Base-by-base conservation (phyloP, 345 rosid species). In the Citrus cavaleriei region DNA sequence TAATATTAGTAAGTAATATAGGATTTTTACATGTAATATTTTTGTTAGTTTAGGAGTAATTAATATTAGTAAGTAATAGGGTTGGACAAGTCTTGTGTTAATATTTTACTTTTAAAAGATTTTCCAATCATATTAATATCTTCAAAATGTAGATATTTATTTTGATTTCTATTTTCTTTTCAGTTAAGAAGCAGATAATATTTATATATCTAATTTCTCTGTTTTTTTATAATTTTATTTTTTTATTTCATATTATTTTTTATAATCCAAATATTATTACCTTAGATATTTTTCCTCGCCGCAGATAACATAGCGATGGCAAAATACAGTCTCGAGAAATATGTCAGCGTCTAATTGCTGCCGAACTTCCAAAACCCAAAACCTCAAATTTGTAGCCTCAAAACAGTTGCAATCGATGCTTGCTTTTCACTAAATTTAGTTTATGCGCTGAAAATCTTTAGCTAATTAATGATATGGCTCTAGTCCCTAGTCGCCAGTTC, bases 401-500 rank as follows among this genome's bases (percentile, higher is more conserved):
- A 61, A 61, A 18, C 34, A 10, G 34, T 61, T 13, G 65, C 55
- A 61, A 74, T 25, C 37, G 57, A 60, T 73, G 68, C 9, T 38
- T 25, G 5, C 25, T 7, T 61, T 30, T 73, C 28, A 6, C 12
- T 38, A 38, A 32, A 70, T 28, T 70, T 46, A 46, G 13, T 3
- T 12, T 46, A 46, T 21, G 69, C 13, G n/a, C 25, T 60, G 8
- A 34, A 60, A 34, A n/a, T 51, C 4, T 28, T 30, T 75, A 12
- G 51, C 49, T 46, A 21, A n/a, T 62, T 49, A 5, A 75, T 71
- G 49, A 13, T 63, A 92, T 89, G 94, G 87, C 95, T 81, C 65
- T 91, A 21, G 79, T 78, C 24, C 90, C 95, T 18, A 84, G 72
- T 84, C 88, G 87, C 81, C 94, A 89, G 75, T 82, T 93, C 28